A percentile compares a stretch with the other conserved stretches of the same genome.
Conservation (phyloP, 495 filamentous ascomycete species). For the Xylaria curta region DNA sequence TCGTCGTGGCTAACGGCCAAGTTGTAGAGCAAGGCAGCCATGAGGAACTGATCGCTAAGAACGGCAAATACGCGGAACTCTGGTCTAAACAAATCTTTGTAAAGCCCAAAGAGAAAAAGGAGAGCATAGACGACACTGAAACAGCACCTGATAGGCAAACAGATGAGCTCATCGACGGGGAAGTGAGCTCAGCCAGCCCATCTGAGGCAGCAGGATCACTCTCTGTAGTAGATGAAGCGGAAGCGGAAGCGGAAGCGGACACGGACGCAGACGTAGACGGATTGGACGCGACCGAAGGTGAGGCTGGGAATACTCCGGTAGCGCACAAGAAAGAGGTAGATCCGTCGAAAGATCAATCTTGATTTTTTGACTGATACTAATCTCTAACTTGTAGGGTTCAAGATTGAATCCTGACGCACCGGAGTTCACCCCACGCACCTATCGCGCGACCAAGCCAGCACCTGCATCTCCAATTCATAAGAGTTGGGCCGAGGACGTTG, state of each 20-base stretch:
- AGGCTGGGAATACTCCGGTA: constrained; percentile 38
- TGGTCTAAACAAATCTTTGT: constrained; percentile 66
- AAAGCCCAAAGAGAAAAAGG: constrained; percentile 53
- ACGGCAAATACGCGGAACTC: constrained; percentile 67
- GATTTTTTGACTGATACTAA: constrained; percentile 52
- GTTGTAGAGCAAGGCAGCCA: constrained; percentile 71
- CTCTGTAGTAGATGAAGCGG: constrained; percentile 12
- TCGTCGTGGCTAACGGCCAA: constrained; percentile 69
- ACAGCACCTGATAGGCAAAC: constrained; percentile 29
- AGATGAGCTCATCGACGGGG: constrained; percentile 37
- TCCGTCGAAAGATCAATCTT: constrained; percentile 49
- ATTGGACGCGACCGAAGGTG: constrained; percentile 23
- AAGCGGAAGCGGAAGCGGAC: constrained; percentile 13
- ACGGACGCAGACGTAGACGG: background rate
- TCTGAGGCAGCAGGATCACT: constrained; percentile 26
- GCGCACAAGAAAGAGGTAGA: constrained; percentile 57
- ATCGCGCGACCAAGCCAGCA: constrained; percentile 28
- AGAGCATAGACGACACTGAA: constrained; percentile 29
- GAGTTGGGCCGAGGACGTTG: constrained; percentile 42
- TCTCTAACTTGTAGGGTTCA: constrained; percentile 52
- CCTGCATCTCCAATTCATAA: constrained; percentile 32
- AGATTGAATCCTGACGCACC: constrained; percentile 62
- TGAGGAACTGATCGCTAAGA: constrained; percentile 60
- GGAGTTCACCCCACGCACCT: constrained; percentile 58
- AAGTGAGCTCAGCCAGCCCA: constrained; percentile 40